Base-by-base conservation (phyloP, 331 rosid species). In the Cucumis variabilis region DNA sequence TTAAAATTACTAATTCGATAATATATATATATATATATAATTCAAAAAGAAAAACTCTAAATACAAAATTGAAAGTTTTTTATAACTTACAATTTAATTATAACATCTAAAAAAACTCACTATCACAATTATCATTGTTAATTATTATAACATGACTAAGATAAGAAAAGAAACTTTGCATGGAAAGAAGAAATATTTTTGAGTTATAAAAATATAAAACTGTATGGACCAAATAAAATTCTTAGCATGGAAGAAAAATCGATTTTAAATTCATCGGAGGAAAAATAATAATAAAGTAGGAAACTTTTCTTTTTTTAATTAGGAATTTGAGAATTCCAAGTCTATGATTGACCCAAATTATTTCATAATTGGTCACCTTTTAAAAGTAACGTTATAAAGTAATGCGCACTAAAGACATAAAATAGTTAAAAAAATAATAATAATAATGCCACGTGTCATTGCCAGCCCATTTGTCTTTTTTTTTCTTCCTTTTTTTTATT, bases 321-420 rank as follows among this genome's bases (percentile, higher is more conserved):
- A n/a, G 62, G 30, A 77, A 77, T n/a, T 77, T 77, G 55, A 12
- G 17, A 13, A 77, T 77, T 51, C 2, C 2, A 77, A 77, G 30
- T 77, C 41, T 12, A 77, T 53, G n/a, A 79, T 79, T 79, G 84
- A n/a, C 25, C 67, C 14, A 67, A 79, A 79, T 79, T 79, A 79
- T 77, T n/a, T 77, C 23, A 50, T 50, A 77, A 30, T 23, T 77
- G 41, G 83, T n/a, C 2, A 12, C 41, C 83, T 77, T 77, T 77
- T 77, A 44, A 79, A 78, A 79, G 84, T 53, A 48, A 79, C 27
- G 46, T 79, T 79, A 79, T n/a, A n/a, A 79, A 79, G 84, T 55
- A 27, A 79, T 53, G 84, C 46, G 67, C 84, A 79, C 84, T 78
- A 50, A 53, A 10, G 28, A 68, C 13, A 24, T 13, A 76, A 12